Conservation (phyloP, 495 filamentous ascomycete genomes). For the Saxophila tyrrhenica region DNA sequence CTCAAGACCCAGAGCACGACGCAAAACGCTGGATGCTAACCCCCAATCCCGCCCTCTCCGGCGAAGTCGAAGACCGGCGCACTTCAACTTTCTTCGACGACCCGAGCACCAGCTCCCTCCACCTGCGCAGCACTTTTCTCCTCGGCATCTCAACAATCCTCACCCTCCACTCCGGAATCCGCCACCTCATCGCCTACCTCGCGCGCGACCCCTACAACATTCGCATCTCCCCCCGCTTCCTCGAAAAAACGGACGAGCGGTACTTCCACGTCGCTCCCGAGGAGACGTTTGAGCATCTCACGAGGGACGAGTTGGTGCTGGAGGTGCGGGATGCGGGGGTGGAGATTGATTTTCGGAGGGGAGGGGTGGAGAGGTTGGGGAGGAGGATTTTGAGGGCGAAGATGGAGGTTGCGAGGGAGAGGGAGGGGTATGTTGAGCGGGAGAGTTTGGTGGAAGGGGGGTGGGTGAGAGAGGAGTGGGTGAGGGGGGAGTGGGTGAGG, state of each 20-base stretch:
- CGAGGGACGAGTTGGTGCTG: too few species aligned
- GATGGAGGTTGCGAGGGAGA: background rate
- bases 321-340: background rate
- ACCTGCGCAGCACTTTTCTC: too few species aligned
- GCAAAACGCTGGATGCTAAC: background rate
- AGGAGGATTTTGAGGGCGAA: background rate
- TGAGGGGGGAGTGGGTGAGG: background rate
- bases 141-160: too few species aligned
- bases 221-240: too few species aligned
- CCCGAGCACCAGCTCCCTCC: too few species aligned
- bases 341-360: background rate
- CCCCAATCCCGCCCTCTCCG: background rate
- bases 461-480: background rate
- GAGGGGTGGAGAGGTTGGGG: background rate
- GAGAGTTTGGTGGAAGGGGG: background rate
- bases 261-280: too few species aligned
- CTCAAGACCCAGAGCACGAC: background rate
- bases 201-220: too few species aligned
- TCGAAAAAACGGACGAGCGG: too few species aligned
- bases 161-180: too few species aligned
- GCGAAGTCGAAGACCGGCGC: background rate
- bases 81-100: too few species aligned
- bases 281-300: too few species aligned
- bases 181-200: too few species aligned
- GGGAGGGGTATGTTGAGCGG: background rate